Evolutionary conservation across 352 stramenopile species (phyloP).

Genomic region (Globisporangium mamillatum): DNA sequence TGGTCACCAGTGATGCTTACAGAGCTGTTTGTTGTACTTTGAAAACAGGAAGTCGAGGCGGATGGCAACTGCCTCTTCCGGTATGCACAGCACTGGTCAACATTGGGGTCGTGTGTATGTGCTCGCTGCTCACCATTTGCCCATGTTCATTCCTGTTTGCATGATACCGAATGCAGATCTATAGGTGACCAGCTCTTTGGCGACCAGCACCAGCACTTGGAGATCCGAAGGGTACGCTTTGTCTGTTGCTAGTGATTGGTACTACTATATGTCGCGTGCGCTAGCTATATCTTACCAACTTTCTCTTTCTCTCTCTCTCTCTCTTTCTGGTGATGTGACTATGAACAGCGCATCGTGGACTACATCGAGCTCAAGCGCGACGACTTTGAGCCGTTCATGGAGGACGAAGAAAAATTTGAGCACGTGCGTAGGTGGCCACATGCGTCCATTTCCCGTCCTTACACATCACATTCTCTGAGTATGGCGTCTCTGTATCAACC

Average conservation of each 20-base stretch:
- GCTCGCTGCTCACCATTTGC: neutral
- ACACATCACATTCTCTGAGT: neutral
- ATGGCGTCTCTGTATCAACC: neutral
- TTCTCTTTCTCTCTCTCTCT: too few species aligned
- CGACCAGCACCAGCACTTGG: conserved; percentile 60
- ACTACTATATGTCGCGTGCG: neutral
- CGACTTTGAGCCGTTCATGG: conserved; percentile 87
- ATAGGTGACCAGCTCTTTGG: conserved; percentile 74
- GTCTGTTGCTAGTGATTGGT: neutral
- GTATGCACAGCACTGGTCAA: conserved; percentile 21
- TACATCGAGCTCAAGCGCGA: conserved; percentile 69
- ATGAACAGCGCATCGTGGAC: conserved; percentile 54
- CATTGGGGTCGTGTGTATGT: conserved; percentile 20
- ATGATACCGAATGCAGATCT: conserved; percentile 27
- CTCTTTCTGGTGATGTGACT: too few species aligned
- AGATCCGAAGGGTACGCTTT: conserved; percentile 54
- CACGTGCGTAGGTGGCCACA: conserved; percentile 33
- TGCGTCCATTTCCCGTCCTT: neutral
- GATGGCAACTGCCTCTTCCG: conserved; percentile 86
- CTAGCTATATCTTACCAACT: neutral
- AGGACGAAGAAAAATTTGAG: conserved; percentile 86
- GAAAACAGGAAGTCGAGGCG: conserved; percentile 61
- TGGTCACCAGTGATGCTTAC: neutral
- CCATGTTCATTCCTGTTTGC: neutral
- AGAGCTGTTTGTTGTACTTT: neutral